These are phyloP conservation scores for Cryptococcus sp. DNA, from an alignment of 1,284 basidiomycete genomes.

Conservation along the genomic window DNA sequence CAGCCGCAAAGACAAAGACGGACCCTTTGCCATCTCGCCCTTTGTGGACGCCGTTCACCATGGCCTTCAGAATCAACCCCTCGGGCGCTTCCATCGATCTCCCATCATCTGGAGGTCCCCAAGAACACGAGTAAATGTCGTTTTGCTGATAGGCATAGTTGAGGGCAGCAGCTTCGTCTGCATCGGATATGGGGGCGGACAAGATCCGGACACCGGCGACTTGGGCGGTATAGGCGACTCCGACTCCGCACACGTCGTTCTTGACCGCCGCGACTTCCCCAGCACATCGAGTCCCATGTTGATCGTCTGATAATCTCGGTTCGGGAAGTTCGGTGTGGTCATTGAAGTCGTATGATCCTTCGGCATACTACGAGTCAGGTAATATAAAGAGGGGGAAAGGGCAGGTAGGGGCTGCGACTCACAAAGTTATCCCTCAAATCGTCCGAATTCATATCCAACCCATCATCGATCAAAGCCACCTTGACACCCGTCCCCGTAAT, in stretches of 20 bases:
- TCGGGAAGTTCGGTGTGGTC: slow-evolving; percentile 83
- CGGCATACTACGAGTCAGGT: slow-evolving; percentile 61
- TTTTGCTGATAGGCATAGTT: slow-evolving; percentile 91
- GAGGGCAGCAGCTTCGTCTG: slow-evolving; percentile 93
- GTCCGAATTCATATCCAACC: slow-evolving; percentile 80
- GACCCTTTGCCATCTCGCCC: slow-evolving; percentile 87
- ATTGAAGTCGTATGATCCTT: slow-evolving; percentile 94
- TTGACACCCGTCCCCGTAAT: slow-evolving; percentile 81
- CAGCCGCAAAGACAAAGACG: slow-evolving; percentile 95
- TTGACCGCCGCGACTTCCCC: slow-evolving; percentile 97
- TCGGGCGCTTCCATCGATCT: slow-evolving; percentile 90
- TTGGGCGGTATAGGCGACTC: slow-evolving; percentile 85
- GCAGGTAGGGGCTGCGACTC: slow-evolving; percentile 50
- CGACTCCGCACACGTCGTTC: slow-evolving; percentile 91
- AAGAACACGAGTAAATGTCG: slow-evolving; percentile 91
- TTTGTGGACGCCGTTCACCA: slow-evolving; percentile 89
- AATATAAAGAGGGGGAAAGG: background rate
- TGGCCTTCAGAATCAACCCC: slow-evolving; percentile 87
- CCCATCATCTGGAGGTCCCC: slow-evolving; percentile 97
- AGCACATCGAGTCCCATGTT: slow-evolving; percentile 96
- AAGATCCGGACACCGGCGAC: slow-evolving; percentile 93
- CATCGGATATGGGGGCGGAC: slow-evolving; percentile 92
- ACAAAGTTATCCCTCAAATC: slow-evolving; percentile 91
- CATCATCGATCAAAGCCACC: slow-evolving; percentile 91
- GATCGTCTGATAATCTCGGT: slow-evolving; percentile 83